Conservation (phyloP, 2,329 filamentous ascomycete species). For the Talaromyces piceae region DNA sequence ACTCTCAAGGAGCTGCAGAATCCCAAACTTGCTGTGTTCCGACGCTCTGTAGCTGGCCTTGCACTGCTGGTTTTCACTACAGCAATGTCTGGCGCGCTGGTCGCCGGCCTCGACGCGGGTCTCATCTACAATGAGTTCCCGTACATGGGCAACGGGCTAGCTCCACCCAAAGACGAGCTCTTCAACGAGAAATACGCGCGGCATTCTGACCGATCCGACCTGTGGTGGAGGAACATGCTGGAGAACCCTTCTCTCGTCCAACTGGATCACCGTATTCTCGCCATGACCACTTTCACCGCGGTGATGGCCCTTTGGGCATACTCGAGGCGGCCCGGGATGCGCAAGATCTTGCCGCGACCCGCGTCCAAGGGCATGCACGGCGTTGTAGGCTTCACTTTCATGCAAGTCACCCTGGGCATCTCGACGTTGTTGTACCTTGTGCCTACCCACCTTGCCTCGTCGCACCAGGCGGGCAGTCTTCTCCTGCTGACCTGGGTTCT, state of each 20-base stretch:
- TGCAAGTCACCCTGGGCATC: conserved; percentile 84
- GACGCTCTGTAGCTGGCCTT: conserved; percentile 63
- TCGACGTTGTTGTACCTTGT: conserved; percentile 90
- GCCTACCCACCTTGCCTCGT: conserved; percentile 75
- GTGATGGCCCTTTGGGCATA: conserved; percentile 77
- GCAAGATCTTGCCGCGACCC: conserved; percentile 46
- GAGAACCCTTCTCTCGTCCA: conserved; percentile 96
- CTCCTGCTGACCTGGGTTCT: conserved; percentile 76
- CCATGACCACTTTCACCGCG: conserved; percentile 77
- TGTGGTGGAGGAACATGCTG: conserved; percentile 96
- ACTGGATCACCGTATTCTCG: conserved; percentile 88
- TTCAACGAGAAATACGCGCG: conserved; percentile 81
- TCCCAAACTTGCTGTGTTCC: conserved; percentile 65
- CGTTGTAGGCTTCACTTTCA: conserved; percentile 69
- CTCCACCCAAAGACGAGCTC: conserved; percentile 75
- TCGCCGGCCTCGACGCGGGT: conserved; percentile 90
- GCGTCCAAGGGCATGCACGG: conserved; percentile 66
- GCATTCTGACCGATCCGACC: conserved; percentile 66
- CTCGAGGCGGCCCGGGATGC: conserved; percentile 58
- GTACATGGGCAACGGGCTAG: conserved; percentile 77
- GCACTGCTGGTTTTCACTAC: conserved; percentile 75
- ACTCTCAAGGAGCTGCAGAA: conserved; percentile 56
- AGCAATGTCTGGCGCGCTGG: conserved; percentile 86
- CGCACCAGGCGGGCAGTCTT: conserved; percentile 86
- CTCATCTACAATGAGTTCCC: conserved; percentile 99